Conservation (phyloP, 2,329 filamentous ascomycete genomes). For the Lachnellula arida region DNA sequence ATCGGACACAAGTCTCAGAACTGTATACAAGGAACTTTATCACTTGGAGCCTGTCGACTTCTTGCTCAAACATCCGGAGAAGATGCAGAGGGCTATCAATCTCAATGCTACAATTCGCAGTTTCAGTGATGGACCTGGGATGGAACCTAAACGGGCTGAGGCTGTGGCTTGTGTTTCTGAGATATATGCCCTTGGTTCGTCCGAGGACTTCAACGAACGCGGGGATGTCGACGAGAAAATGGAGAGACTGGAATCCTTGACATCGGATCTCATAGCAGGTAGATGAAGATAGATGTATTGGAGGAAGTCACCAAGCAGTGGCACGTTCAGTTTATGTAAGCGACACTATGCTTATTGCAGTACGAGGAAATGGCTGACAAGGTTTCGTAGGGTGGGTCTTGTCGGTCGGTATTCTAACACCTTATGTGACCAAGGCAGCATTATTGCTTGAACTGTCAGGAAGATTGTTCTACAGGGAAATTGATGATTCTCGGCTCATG, state of each 20-base stretch:
- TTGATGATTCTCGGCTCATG: too few species aligned
- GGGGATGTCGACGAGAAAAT: background rate
- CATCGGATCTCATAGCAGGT: background rate
- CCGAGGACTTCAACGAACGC: background rate
- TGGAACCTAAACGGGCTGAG: background rate
- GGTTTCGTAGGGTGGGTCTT: too few species aligned
- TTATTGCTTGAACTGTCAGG: too few species aligned
- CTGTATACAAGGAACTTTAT: background rate
- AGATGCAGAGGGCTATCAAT: background rate
- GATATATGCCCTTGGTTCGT: background rate
- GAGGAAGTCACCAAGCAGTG: too few species aligned
- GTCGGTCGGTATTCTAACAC: too few species aligned
- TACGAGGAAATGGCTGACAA: too few species aligned
- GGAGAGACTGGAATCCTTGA: background rate
- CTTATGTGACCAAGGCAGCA: too few species aligned
- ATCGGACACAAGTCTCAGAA: background rate
- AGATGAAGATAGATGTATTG: background rate
- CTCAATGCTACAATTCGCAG: background rate
- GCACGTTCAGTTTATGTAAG: too few species aligned
- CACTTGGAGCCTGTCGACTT: background rate
- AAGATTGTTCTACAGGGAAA: too few species aligned
- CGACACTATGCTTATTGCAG: too few species aligned
- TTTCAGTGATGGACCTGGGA: background rate
- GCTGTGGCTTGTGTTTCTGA: background rate
- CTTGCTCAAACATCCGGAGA: background rate